These are phyloP conservation scores for Crucihimalaya himalaica DNA, from an alignment of 345 rosid species.

Conservation along the genomic window DNA sequence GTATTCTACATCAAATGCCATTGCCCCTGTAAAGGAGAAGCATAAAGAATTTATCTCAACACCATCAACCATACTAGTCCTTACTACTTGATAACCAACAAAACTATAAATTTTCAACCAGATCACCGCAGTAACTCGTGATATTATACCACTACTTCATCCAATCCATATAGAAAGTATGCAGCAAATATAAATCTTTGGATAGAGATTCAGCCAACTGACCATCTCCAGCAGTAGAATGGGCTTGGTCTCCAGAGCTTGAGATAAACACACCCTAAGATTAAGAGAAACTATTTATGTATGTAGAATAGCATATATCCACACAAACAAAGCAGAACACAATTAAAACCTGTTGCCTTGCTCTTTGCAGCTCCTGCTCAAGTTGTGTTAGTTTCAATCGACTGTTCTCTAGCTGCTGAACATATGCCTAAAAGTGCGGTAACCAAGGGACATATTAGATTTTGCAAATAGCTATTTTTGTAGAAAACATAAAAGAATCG, in stretches of 20 bases:
- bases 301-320: not conserved
- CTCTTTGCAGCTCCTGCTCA: constrained; percentile 95
- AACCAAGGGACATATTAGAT: constrained; percentile 18
- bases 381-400: constrained; percentile 85
- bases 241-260: constrained; percentile 83
- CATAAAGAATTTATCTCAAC: not conserved
- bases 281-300: not conserved
- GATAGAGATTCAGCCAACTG: constrained; percentile 24
- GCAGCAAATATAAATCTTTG: not conserved
- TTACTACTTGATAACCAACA: not conserved
- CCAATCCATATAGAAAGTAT: not conserved
- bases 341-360: constrained; percentile 79
- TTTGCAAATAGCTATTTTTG: not conserved
- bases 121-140: not conserved
- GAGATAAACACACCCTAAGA: constrained; percentile 77
- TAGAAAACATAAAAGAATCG: not conserved
- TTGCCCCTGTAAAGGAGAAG: constrained; percentile 58
- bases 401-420: constrained; percentile 94
- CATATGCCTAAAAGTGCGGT: constrained; percentile 66
- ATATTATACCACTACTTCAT: not conserved
- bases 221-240: constrained; percentile 90
- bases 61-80: constrained; percentile 8
- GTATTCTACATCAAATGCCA: constrained; percentile 86
- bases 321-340: not conserved
- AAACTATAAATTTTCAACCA: not conserved